Base-by-base conservation (phyloP, 257 asterid genomes). In the Eustoma russellianum region DNA sequence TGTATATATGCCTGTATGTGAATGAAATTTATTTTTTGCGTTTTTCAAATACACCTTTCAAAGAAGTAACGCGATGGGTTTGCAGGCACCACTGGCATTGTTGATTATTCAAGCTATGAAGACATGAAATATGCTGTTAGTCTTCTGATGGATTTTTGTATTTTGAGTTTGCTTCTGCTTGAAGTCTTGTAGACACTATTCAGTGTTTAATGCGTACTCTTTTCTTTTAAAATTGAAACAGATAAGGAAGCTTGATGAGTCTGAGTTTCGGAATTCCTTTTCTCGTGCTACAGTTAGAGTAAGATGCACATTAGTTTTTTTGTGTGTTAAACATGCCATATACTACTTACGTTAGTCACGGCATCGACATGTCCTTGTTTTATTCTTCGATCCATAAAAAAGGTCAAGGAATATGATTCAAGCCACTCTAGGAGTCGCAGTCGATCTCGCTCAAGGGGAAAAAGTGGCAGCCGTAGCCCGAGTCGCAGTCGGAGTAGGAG, bases 81-180 rank as follows among this genome's bases (percentile, higher is more conserved):
- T 73, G 64, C 79, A 92, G 98, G 98, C 17, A 83, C 85, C 69
- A 77, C 93, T 2, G 99, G 99, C 66, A 83, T 81, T 28, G 94
- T 85, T 63, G 98, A 92, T 77, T 92, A 92, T 64, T 81, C 95
- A 40, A 85, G 73, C 65, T 68, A 69, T 9, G 94, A 92, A 46
- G 97, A 92, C 77, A 85, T 88, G 97, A 92, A 71, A 76, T 83
- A 83, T 76, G 92, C 98, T 64, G 97, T 92, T 69, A 77, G 79
- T 62, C 57, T 13, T 61, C 45, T 46, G 57, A 28, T n/a, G 50
- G n/a, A 35, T 45, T 35, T 52, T 24, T 38, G 1, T 19, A 13
- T 30, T 16, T 34, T 53, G 28, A 19, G 59, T 49, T 34, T 14
- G 11, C 13, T n/a, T 64, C 19, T 13, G 28, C 28, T 33, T 47